Evolutionary conservation across 305 asterid species (phyloP), one percentile per base, ranked within the genome.

Genomic region (Striga hermonthica): DNA sequence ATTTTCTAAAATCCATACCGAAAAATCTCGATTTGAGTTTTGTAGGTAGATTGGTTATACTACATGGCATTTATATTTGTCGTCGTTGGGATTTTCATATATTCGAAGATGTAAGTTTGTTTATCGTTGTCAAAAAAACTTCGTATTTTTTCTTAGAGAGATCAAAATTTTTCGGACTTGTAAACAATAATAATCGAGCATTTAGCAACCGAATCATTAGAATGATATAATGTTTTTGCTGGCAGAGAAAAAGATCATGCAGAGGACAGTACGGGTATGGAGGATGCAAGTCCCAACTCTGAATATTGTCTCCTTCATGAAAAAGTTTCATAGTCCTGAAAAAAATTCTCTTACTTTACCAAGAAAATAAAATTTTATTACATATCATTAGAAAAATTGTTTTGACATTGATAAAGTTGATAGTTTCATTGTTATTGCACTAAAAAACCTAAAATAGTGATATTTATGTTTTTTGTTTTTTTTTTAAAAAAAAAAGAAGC

Each of bases 11-110:
- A 65, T 22, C 31, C 31, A 22, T 22, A 22, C 31, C 31, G 2
- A 22, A 22, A 22, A 22, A 22, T 22, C n/a, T n/a, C 1, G 31
- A 22, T 22, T 22, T 22, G 31, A 22, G 31, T 22, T 28, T 82
- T 16, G 77, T 82, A 87, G 95, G 93, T 89, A 10, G 91, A 83
- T 68, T 82, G 89, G 95, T 58, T 89, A 40, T 89, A 79, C 77
- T 87, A 82, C 68, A 6, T 82, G 70, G 86, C 95, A 0, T 85
- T 83, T 66, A 74, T 74, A 16, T 62, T 85, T 7, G 97, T 89
- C 2, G 84, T 77, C 3, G 55, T 76, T 67, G 97, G 95, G 10
- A 76, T 89, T 39, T 47, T 77, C 71, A 66, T 87, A 45, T 89
- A 87, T 69, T 76, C 89, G 4, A 82, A 64, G 76, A 75, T 77